These are phyloP conservation scores for Boeremia lycopersici DNA, from an alignment of 2,329 filamentous ascomycete species.

Conservation along the genomic window DNA sequence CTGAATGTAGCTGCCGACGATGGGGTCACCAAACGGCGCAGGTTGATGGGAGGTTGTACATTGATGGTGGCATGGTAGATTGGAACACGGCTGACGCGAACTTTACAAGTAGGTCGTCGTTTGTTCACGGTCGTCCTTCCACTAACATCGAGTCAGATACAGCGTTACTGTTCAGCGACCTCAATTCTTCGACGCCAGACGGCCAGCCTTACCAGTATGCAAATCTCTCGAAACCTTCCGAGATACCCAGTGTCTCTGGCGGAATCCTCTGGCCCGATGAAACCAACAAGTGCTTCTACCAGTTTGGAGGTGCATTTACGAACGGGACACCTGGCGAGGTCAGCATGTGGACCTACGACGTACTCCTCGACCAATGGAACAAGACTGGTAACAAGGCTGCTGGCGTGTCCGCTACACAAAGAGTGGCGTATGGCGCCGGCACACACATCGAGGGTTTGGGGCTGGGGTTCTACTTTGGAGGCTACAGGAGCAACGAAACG, in stretches of 20 bases:
- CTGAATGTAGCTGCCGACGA: constrained; percentile 41
- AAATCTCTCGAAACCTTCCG: constrained; percentile 64
- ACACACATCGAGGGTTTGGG: constrained; percentile 61
- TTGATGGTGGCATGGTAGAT: constrained; percentile 66
- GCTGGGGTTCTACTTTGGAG: constrained; percentile 67
- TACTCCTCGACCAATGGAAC: constrained; percentile 63
- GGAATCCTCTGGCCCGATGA: constrained; percentile 64
- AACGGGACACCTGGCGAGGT: constrained; percentile 52
- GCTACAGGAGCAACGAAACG: constrained; percentile 64
- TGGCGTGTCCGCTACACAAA: constrained; percentile 44
- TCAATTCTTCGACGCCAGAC: constrained; percentile 50
- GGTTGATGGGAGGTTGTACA: constrained; percentile 64
- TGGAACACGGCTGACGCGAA: constrained; percentile 56
- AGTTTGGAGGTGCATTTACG: constrained; percentile 65
- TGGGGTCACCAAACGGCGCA: constrained; percentile 66
- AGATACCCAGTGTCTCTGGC: constrained; percentile 59
- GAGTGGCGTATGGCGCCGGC: constrained; percentile 64
- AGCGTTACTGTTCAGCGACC: constrained; percentile 63
- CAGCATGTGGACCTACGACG: constrained; percentile 64
- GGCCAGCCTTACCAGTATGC: constrained; percentile 60
- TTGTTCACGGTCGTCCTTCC: not conserved
- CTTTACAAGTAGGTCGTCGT: constrained; percentile 56
- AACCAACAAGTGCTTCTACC: constrained; percentile 67
- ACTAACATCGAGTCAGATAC: constrained; percentile 50
- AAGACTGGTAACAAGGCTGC: constrained; percentile 48